These are phyloP conservation scores for Chrysopogon serrulatus DNA, from an alignment of 176 grass and related monocot genomes.

Conservation along the genomic window DNA sequence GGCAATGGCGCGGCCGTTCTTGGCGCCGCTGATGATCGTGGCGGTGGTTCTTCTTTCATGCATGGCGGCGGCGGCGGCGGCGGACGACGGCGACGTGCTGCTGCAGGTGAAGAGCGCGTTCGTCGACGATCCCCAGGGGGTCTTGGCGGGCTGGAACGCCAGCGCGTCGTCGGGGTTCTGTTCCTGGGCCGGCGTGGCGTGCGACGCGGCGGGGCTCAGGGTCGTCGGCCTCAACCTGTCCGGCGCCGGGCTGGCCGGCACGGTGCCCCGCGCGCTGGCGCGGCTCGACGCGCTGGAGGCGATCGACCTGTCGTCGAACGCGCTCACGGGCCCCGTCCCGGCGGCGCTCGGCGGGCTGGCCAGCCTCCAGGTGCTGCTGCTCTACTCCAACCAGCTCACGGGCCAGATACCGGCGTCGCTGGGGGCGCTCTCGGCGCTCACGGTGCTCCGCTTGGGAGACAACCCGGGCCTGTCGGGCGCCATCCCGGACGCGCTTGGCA, in stretches of 20 bases:
- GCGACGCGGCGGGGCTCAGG: slow-evolving; percentile 39
- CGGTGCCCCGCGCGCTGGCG: slow-evolving; percentile 39
- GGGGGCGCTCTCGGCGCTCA: slow-evolving; percentile 47
- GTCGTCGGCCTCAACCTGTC: slow-evolving; percentile 77
- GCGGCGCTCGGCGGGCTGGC: slow-evolving; percentile 36
- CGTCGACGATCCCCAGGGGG: slow-evolving; percentile 36
- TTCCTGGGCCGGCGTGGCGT: slow-evolving; percentile 67
- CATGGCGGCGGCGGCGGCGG: not conserved
- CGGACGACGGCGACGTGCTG: slow-evolving; percentile 41
- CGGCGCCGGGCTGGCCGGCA: slow-evolving; percentile 47
- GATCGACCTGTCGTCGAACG: slow-evolving; percentile 82
- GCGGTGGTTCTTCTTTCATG: slow-evolving; percentile 1
- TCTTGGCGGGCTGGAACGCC: slow-evolving; percentile 44
- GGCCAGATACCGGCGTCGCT: slow-evolving; percentile 53
- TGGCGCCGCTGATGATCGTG: not conserved
- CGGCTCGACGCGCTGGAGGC: slow-evolving; percentile 39
- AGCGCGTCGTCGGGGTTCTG: slow-evolving; percentile 47
- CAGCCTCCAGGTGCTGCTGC: slow-evolving; percentile 35
- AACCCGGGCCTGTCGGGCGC: slow-evolving; percentile 59
- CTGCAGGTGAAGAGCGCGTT: slow-evolving; percentile 68
- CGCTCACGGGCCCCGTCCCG: slow-evolving; percentile 55
- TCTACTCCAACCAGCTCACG: slow-evolving; percentile 68
- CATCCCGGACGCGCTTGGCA: slow-evolving; percentile 51
- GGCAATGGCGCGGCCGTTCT: slow-evolving; percentile 14
- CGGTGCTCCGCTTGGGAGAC: slow-evolving; percentile 64